Base-by-base conservation (phyloP, 208 protist genomes). In the Porcisia deanei region DNA sequence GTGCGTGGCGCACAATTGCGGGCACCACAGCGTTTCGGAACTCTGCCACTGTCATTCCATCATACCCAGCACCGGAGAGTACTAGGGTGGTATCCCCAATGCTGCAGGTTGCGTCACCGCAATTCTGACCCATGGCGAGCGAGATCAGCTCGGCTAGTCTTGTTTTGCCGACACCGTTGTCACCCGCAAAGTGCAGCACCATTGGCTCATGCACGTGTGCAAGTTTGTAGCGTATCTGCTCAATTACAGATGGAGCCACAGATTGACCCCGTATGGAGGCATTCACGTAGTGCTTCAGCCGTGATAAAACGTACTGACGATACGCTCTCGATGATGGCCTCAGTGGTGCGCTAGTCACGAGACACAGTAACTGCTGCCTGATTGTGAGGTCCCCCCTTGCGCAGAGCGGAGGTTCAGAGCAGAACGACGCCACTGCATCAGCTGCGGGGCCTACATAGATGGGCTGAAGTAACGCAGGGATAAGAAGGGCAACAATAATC, bases 131-230 rank as follows among this genome's bases (percentile, higher is more conserved):
- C 20, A 94, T 52, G 14, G 92, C 84, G 10, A 92, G 79, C 9
- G 92, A 96, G 61, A 96, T 88, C 14, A 90, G 73, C 77, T 93
- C 85, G 45, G 92, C 90, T 34, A 78, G 58, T 25, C 80, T 84
- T 4, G 91, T 96, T 80, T 96, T 96, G 43, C 91, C 91, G 4
- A 96, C 91, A 30, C 91, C 91, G 71, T 96, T 96, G 81, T 96
- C 91, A 30, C 91, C 91, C 6, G 89, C 89, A 80, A 96, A 92
- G 64, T 94, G 89, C 25, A 96, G 73, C 14, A 96, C 81, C 25
- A 91, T 73, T 7, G 83, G 80, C 75, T 86, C 84, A 37, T 83
- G 68, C 16, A 76, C 66, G 64, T 84, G 76, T n/a, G 64, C 68
- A 67, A 95, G 84, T 66, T 95, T 93, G 57, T 85, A 73, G 5